phyloP scores from a whole-genome alignment of 2,329 filamentous ascomycete genomes.

The Clonostachys rosea region DNA sequence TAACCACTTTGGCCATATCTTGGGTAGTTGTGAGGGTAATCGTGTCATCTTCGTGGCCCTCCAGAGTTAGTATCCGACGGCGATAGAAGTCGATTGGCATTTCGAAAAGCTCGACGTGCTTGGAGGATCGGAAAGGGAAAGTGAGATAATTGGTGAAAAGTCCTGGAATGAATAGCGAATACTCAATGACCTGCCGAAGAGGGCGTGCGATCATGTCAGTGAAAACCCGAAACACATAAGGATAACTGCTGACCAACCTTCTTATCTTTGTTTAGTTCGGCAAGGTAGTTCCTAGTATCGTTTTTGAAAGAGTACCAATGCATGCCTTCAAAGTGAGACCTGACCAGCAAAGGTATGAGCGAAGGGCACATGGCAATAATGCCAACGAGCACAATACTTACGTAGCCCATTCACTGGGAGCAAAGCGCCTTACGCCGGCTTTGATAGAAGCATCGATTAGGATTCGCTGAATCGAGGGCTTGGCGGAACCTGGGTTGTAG shows the following conservation, averaged over 20 bases:
- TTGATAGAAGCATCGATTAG: constrained; percentile 52
- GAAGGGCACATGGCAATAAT: too few relatives aligned
- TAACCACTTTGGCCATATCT: constrained; percentile 35
- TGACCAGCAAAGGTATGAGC: too few relatives aligned
- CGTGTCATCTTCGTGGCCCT: constrained; percentile 31
- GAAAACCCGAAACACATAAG: too few relatives aligned
- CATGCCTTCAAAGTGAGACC: constrained; percentile 19
- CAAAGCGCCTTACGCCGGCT: constrained; percentile 55
- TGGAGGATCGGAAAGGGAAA: constrained; percentile 38
- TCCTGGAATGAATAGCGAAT: constrained; percentile 50
- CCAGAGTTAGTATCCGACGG: constrained; percentile 32
- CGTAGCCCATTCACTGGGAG: constrained; percentile 54
- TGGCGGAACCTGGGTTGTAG: constrained; percentile 1
- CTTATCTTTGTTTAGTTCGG: constrained; percentile 40
- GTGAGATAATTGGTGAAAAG: constrained; percentile 52
- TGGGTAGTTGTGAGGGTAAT: constrained; percentile 37
- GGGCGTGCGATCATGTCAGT: neutral
- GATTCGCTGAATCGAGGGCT: constrained; percentile 22
- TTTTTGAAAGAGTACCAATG: constrained; percentile 44
- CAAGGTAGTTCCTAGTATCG: constrained; percentile 42
- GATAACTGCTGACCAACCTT: constrained; percentile 18
- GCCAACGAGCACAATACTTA: constrained; percentile 11
- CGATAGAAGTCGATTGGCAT: constrained; percentile 30
- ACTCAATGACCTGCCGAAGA: constrained; percentile 41
- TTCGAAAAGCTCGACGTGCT: constrained; percentile 32